These are phyloP conservation scores for Hypsizygus marmoreus DNA, from an alignment of 768 basidiomycete species.

Conservation along the genomic window DNA sequence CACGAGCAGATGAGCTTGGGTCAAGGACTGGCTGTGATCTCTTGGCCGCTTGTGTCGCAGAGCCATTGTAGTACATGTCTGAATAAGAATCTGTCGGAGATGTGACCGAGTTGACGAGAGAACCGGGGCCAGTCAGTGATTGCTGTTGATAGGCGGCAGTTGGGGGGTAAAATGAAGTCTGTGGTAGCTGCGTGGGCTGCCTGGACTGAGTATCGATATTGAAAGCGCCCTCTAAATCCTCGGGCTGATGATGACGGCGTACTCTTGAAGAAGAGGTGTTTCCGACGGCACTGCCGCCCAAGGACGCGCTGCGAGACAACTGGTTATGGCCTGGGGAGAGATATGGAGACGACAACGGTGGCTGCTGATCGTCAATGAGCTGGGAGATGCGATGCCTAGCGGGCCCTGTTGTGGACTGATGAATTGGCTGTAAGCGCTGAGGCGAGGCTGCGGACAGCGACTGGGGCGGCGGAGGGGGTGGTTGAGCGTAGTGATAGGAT, in stretches of 20 bases:
- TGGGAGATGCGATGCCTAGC: slow-evolving; percentile 61
- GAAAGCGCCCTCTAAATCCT: slow-evolving; percentile 63
- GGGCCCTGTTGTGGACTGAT: slow-evolving; percentile 47
- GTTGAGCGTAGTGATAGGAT: slow-evolving; percentile 54
- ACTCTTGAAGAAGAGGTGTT: slow-evolving; percentile 44
- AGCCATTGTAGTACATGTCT: slow-evolving; percentile 64
- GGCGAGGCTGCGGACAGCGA: slow-evolving; percentile 38
- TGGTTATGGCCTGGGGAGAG: slow-evolving; percentile 51
- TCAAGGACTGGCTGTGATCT: slow-evolving; percentile 58
- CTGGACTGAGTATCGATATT: slow-evolving; percentile 38
- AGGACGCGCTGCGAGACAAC: slow-evolving; percentile 68
- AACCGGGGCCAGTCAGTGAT: slow-evolving; percentile 38
- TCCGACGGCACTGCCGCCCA: slow-evolving; percentile 49
- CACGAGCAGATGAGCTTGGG: slow-evolving; percentile 46
- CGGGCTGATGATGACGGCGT: slow-evolving; percentile 68
- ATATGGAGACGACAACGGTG: slow-evolving; percentile 49
- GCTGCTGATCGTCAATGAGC: slow-evolving; percentile 62
- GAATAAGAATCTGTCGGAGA: slow-evolving; percentile 50
- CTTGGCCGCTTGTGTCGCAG: slow-evolving; percentile 52
- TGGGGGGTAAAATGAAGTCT: slow-evolving; percentile 58
- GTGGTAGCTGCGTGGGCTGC: slow-evolving; percentile 43
- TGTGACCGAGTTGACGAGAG: slow-evolving; percentile 34
- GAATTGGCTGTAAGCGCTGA: slow-evolving; percentile 52
- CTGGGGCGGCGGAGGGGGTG: slow-evolving; percentile 54
- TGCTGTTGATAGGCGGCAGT: slow-evolving; percentile 60